Percentiles rank a stretch among this genome's conserved stretches.
Evolutionary conservation across 306 rosid species (phyloP).

Genomic region (Cucurbita moschata): DNA sequence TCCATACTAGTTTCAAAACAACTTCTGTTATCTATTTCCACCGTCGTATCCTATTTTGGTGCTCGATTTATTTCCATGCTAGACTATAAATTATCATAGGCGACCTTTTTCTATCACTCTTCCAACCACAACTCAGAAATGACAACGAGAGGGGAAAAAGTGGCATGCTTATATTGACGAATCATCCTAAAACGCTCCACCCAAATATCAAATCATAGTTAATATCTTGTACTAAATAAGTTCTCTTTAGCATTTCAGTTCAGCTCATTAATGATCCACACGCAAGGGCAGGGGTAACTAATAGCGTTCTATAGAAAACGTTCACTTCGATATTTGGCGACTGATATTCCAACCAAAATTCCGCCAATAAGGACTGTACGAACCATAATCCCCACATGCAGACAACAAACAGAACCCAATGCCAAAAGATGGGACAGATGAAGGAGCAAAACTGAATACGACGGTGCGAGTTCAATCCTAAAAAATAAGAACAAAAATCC

Average conservation of each 20-base stretch:
- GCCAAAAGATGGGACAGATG: neutral
- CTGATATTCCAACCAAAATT: neutral
- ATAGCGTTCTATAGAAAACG: neutral
- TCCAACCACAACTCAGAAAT: neutral
- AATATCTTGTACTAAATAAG: neutral
- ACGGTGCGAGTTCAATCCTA: neutral
- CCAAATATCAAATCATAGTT: neutral
- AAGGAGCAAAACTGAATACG: neutral
- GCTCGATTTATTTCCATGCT: neutral
- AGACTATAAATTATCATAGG: neutral
- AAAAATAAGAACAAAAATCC: neutral
- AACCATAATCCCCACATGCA: conserved; percentile 7
- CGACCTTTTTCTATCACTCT: neutral
- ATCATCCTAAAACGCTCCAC: neutral
- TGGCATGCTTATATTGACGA: neutral
- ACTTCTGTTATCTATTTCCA: neutral
- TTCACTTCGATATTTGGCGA: neutral
- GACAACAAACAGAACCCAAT: neutral
- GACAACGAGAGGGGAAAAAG: neutral
- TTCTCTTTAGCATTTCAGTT: neutral
- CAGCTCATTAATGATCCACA: neutral
- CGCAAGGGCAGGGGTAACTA: neutral
- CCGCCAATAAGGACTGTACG: neutral
- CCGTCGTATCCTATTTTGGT: neutral
- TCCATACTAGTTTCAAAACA: neutral